Conservation (phyloP, 2,329 filamentous ascomycete genomes). For the Fusarium multiceps region DNA sequence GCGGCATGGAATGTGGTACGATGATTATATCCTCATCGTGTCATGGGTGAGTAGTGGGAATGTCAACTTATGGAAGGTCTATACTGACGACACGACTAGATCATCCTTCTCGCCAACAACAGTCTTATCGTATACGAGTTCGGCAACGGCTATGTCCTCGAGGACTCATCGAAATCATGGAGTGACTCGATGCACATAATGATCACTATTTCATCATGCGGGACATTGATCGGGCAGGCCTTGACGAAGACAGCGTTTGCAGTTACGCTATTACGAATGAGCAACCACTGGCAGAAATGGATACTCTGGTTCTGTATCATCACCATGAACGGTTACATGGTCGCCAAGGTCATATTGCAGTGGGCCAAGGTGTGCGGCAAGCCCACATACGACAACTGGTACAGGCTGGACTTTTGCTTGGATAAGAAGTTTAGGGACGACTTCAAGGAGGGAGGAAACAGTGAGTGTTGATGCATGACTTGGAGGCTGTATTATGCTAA, state of each 20-base stretch:
- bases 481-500: neutral
- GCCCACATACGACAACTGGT: conserved; percentile 58
- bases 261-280: conserved; percentile 55
- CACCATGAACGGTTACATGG: conserved; percentile 61
- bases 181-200: conserved; percentile 64
- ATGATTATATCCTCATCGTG: conserved; percentile 53
- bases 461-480: conserved; percentile 46
- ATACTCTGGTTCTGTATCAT: conserved; percentile 62
- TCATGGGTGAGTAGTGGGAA: conserved; percentile 49
- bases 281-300: conserved; percentile 56
- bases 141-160: conserved; percentile 59
- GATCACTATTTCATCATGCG: conserved; percentile 57
- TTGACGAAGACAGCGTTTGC: conserved; percentile 54
- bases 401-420: conserved; percentile 60
- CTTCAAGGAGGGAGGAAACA: conserved; percentile 63
- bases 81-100: conserved; percentile 43
- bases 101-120: conserved; percentile 58
- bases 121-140: conserved; percentile 59
- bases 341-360: conserved; percentile 60
- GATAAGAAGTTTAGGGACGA: conserved; percentile 52
- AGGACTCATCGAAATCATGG: conserved; percentile 55
- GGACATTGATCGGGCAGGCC: conserved; percentile 52
- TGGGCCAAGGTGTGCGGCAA: conserved; percentile 61
- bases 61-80: rapidly evolving
- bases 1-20: conserved; percentile 54